Conservation (phyloP, 495 filamentous ascomycete species). For the Astrocystis sublimbata region DNA sequence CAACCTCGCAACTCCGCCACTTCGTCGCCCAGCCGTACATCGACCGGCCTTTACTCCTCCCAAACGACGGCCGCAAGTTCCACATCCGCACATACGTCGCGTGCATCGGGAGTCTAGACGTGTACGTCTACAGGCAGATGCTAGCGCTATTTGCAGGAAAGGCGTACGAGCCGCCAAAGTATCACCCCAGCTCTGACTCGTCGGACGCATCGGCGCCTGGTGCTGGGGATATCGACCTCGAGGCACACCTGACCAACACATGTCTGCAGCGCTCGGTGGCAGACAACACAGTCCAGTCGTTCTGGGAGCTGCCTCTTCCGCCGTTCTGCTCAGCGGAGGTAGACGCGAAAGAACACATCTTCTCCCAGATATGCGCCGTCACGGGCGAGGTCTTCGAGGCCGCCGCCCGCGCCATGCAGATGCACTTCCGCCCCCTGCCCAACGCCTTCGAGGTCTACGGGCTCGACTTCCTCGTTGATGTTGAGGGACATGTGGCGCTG, state of each 20-base stretch:
- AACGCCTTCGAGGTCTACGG: constrained; percentile 93
- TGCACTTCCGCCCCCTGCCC: constrained; percentile 87
- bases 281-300: constrained; percentile 56
- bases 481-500: constrained; percentile 62
- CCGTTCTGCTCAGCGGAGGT: neutral
- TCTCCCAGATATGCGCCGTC: constrained; percentile 68
- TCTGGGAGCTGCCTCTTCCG: constrained; percentile 63
- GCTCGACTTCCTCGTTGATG: constrained; percentile 85
- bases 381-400: constrained; percentile 81
- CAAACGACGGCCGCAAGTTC: constrained; percentile 76
- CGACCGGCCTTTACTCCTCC: constrained; percentile 78
- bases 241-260: constrained; percentile 87
- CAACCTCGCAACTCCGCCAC: constrained; percentile 89
- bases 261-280: constrained; percentile 70
- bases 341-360: constrained; percentile 55
- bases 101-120: constrained; percentile 69
- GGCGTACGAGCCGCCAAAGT: constrained; percentile 56
- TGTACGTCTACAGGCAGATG: constrained; percentile 89
- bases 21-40: constrained; percentile 98
- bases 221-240: constrained; percentile 48
- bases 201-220: constrained; percentile 31
- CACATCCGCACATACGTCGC: constrained; percentile 92
- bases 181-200: neutral
- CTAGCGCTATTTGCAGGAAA: constrained; percentile 85
- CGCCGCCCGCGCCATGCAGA: constrained; percentile 74